Evolutionary conservation across 495 filamentous ascomycete genomes (phyloP), one percentile per base, ranked within the genome.

Genomic region (Aspergillus steynii): DNA sequence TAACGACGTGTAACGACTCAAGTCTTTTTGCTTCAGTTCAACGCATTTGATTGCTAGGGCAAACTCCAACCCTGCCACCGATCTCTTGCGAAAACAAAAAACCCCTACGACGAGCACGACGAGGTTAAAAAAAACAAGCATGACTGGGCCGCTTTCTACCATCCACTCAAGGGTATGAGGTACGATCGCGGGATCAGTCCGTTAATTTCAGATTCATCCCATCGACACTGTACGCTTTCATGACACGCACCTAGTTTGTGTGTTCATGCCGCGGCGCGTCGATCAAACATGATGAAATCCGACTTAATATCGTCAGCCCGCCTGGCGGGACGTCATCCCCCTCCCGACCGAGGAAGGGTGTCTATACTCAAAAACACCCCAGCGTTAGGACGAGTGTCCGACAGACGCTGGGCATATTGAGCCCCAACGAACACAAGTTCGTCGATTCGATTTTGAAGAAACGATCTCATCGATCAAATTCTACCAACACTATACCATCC

Each of bases 1-100:
- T 80, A 75, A 75, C 27, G 10, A 42, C 9, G 37, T 42, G 37
- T 42, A 42, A 42, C 37, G 37, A 15, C 37, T 42, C 12, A 14
- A 15, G 37, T 42, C 37, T 34, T 9, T 42, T 14, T 42, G 37
- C 37, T 42, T 42, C 37, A 12, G 37, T 42, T 42, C 37, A 14
- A 42, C 37, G 37, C 37, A 42, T 42, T 42, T 42, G 37, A 42
- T 42, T 42, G 37, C 37, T 42, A 42, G 37, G 37, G 37, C 37
- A 42, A 42, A 37, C 7, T 42, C 37, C 37, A 42, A 42, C 37
- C 37, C 37, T 42, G 37, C 37, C 37, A 42, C 12, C 37, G 37
- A 42, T 42, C 37, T 42, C 37, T 12, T 42, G 37, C 37, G 37
- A 42, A 42, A 42, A 42, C 37, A 42, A 42, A 15, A 42, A 34